Base-by-base conservation (phyloP, 805 yeast species). In the Hyphopichia homilentoma region DNA sequence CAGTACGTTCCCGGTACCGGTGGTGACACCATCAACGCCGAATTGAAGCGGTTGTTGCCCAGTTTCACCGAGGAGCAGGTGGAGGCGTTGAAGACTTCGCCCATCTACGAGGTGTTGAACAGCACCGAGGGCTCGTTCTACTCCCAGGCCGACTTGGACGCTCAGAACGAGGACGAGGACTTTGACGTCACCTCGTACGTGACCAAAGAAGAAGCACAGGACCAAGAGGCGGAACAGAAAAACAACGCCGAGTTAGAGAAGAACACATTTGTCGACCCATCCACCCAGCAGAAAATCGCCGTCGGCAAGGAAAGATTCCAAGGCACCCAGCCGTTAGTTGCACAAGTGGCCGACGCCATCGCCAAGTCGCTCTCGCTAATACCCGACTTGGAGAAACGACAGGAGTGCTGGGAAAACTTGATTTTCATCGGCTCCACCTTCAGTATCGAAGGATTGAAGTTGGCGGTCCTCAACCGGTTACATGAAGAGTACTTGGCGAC, bases 301-400 rank as follows among this genome's bases (percentile, higher is more conserved):
- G 77, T 90, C n/a, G 97, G 97, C 2, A 84, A 80, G 39, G 95
- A 88, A 61, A 70, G 97, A 47, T 90, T 90, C 58, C 81, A 75
- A 52, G 97, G 97, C 1, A 65, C 83, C 22, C 77, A 73, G 28
- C 67, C 60, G 15, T 68, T 90, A 33, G 69, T 90, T 21, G 65
- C 59, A 4, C 50, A 52, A 15, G 68, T 90, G 14, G 70, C 83
- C 4, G 61, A 59, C 13, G 70, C 73, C 2, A 70, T 85, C 2
- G 77, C 76, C 29, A 57, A 61, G 18, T 64, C 77, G 0, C 57
- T 86, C 32, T 47, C 56, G n/a, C 66, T 67, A 34, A 68, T 90
- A 12, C 80, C 77, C 21, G 90, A 84, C 46, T 60, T 81, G 13
- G 73, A 73, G 39, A 80, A 77, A 52, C 75, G 89, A 44, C 93